Conservation (phyloP, 1,284 basidiomycete species). For the Sphaerobolus stellatus region DNA sequence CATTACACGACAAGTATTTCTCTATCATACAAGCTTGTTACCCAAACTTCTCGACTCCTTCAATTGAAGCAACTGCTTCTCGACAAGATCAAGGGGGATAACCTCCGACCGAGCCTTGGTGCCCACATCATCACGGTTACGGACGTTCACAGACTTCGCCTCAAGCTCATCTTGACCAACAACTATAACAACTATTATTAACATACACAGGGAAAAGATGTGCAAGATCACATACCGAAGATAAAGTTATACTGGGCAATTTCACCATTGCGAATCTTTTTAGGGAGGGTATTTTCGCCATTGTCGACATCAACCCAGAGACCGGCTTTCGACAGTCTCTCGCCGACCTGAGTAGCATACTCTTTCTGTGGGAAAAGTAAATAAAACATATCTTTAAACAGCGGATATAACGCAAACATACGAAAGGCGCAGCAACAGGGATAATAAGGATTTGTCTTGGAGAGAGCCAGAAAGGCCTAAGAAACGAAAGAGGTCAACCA, state of each 20-base stretch:
- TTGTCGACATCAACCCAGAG: conserved; percentile 93
- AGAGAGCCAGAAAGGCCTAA: conserved; percentile 95
- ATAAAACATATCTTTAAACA: conserved; percentile 4
- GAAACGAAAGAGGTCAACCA: neutral
- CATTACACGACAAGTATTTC: neutral
- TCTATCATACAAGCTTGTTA: conserved; percentile 45
- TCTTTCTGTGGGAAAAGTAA: conserved; percentile 61
- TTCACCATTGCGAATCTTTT: conserved; percentile 95
- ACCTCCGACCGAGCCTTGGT: conserved; percentile 67
- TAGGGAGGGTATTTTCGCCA: conserved; percentile 88
- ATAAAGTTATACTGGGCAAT: conserved; percentile 97
- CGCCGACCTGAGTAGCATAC: conserved; percentile 82
- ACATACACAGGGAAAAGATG: conserved; percentile 8
- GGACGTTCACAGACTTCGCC: conserved; percentile 85
- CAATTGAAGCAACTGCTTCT: conserved; percentile 61
- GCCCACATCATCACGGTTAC: conserved; percentile 92
- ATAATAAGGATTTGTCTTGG: conserved; percentile 94
- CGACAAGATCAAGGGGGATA: conserved; percentile 64
- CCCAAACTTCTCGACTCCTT: conserved; percentile 63
- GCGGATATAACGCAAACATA: conserved; percentile 43
- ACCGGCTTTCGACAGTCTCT: conserved; percentile 67
- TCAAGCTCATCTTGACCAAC: conserved; percentile 94
- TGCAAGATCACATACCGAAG: conserved; percentile 66
- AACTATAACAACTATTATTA: conserved; percentile 47
- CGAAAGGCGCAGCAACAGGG: conserved; percentile 85